Base-by-base conservation (phyloP, 176 grass and related monocot species). In the Dactylis glomerata region DNA sequence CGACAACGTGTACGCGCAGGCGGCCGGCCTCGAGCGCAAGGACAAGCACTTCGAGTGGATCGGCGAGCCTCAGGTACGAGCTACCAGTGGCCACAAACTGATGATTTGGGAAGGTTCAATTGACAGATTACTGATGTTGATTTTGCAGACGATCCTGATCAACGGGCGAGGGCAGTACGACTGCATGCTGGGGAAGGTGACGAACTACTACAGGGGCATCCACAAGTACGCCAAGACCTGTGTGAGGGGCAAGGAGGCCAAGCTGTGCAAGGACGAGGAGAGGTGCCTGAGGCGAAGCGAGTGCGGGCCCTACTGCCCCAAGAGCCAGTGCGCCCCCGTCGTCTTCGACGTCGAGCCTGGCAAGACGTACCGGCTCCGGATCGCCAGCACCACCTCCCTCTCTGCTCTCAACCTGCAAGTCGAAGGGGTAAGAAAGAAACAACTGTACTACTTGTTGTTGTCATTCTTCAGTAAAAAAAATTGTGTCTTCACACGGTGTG, bases 351-450 rank as follows among this genome's bases (percentile, higher is more conserved):
- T 91, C 31, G 37, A 74, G 64, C 82, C 82, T 6, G 82, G 79
- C 41, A 88, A 67, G 68, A 93, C 88, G 0, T 91, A 93, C 85
- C 52, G 86, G 40, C 82, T 93, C 42, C 30, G 85, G 49, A 83
- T 93, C 69, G 70, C 88, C 70, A 93, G 91, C 91, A 90, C 88
- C 67, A 93, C 91, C 31, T 88, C 91, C 0, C 82, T 93, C 11
- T 47, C 91, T 16, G 87, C 88, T 0, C 91, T 93, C 77, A 93
- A 90, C 20, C 31, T 93, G 47, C 82, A 83, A n/a, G 78, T 93
- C 32, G 16, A 83, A 61, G 88, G 85, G 55, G 91, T 93, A 77
- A 77, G 79, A 4, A 47, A 54, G 11, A 10, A 24, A 41, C 30
- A 8, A 67, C 19, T 12, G 4, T 5, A 23, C 0, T 56, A 10